Evolutionary conservation across 2,329 filamentous ascomycete species (phyloP), one percentile per base, ranked within the genome.

Genomic region (Teratosphaeriaceae sp.): DNA sequence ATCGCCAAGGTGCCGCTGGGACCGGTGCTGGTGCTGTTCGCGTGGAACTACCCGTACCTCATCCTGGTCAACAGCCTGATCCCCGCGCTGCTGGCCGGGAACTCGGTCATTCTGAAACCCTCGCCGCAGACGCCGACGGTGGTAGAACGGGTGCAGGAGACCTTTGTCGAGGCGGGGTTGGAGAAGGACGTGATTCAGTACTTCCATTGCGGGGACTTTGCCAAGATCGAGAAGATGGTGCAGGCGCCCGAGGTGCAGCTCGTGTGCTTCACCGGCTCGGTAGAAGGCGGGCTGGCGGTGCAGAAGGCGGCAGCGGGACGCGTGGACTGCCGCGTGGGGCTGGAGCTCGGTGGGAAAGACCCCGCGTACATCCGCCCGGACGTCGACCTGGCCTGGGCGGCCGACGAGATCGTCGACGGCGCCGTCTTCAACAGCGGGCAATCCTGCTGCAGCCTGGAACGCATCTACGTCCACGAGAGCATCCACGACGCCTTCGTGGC

Each of bases 401-500:
- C 90, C 0, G 88, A 85, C 54, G 88, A 96, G 67, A 92, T 97
- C 57, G 88, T 97, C 12, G 90, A 97, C 56, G 90, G 90, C 16
- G 83, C 88, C n/a, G 74, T 97, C 44, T 97, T 97, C 75, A 97
- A 97, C 70, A 95, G 89, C 40, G 90, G 90, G n/a, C 90, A 97
- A 71, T 94, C 88, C 63, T 97, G 90, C 73, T 97, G 90, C 67
- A 85, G 88, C 19, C 74, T 97, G 42, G 90, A 97, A 69, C 77
- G 90, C 24, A 80, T 97, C 16, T 97, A 97, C 58, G 89, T 97
- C 4, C 81, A 92, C 57, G 84, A 85, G 59, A 81, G 78, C 54
- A 79, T 97, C 38, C 81, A 96, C 63, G 88, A 94, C 57, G 69
- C 78, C 11, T 96, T 97, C 57, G 74, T 96, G 40, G 73, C 79